Percentiles rank a stretch among this genome's conserved stretches.
phyloP scores from a whole-genome alignment of 768 basidiomycete species.

The Cyclocybe cylindracea region DNA sequence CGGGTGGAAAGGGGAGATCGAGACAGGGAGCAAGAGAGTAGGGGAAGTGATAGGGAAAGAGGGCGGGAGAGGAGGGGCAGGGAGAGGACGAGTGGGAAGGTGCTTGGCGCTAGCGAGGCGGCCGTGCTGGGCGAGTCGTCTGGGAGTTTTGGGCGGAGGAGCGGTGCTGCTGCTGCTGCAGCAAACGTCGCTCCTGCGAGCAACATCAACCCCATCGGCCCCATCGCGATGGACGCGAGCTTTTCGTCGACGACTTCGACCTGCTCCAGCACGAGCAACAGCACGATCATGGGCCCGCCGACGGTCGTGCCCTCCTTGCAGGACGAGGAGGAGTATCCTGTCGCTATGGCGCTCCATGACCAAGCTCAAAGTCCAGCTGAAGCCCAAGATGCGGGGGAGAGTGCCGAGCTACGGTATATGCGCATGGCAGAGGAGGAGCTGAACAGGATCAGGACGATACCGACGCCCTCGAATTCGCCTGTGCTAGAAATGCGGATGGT shows the following conservation, averaged over 20 bases:
- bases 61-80: constrained; percentile 39
- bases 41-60: constrained; percentile 25
- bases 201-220: not conserved
- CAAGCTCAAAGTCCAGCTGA: not conserved
- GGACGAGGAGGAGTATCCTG: constrained; percentile 14
- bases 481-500: constrained; percentile 25
- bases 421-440: constrained; percentile 27
- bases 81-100: constrained; percentile 39
- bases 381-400: constrained; percentile 3
- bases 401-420: constrained; percentile 23
- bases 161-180: not conserved
- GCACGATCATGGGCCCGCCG: constrained; percentile 18
- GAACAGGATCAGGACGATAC: constrained; percentile 32
- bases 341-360: not conserved
- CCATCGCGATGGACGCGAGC: constrained; percentile 16
- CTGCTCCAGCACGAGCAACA: constrained; percentile 21
- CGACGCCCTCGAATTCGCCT: constrained; percentile 69
- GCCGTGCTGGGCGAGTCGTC: not conserved
- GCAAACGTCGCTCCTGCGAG: not conserved
- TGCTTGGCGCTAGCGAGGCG: constrained; percentile 36
- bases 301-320: not conserved
- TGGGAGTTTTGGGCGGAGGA: constrained; percentile 20
- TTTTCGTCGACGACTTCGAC: constrained; percentile 26
- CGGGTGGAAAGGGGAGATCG: constrained; percentile 30
- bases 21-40: constrained; percentile 24